Evolutionary conservation across 768 basidiomycete genomes (phyloP).

Genomic region (Panellus pusillus): DNA sequence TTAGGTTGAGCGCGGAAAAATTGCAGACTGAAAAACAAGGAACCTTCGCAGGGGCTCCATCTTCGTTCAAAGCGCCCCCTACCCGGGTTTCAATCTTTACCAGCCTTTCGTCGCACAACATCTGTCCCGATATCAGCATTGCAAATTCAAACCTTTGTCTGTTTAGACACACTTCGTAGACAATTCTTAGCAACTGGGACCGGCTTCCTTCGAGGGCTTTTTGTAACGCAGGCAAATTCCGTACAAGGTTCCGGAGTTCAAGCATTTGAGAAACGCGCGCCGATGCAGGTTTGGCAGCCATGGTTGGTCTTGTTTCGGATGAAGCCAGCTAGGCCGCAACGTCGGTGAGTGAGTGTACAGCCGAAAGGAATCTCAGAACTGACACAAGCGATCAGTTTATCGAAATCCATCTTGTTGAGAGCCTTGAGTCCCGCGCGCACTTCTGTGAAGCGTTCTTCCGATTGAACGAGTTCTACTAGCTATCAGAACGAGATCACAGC

Average conservation of each 20-base stretch:
- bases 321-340: constrained; percentile 56
- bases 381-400: constrained; percentile 79
- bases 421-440: constrained; percentile 67
- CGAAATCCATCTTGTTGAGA: constrained; percentile 82
- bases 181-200: constrained; percentile 61
- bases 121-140: constrained; percentile 36
- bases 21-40: neutral
- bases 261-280: constrained; percentile 78
- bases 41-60: constrained; percentile 61
- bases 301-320: constrained; percentile 55
- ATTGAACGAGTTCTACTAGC: constrained; percentile 68
- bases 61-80: constrained; percentile 70
- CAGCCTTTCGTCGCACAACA: constrained; percentile 75
- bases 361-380: constrained; percentile 13
- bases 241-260: constrained; percentile 70
- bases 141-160: neutral
- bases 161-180: constrained; percentile 50
- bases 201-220: constrained; percentile 59
- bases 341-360: neutral
- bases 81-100: constrained; percentile 61
- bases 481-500: constrained; percentile 3
- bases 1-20: neutral
- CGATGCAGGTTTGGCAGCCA: constrained; percentile 62
- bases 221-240: constrained; percentile 61
- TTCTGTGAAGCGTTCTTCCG: constrained; percentile 71